Conservation (phyloP, 495 filamentous ascomycete species). For the Xylaria intraflava region DNA sequence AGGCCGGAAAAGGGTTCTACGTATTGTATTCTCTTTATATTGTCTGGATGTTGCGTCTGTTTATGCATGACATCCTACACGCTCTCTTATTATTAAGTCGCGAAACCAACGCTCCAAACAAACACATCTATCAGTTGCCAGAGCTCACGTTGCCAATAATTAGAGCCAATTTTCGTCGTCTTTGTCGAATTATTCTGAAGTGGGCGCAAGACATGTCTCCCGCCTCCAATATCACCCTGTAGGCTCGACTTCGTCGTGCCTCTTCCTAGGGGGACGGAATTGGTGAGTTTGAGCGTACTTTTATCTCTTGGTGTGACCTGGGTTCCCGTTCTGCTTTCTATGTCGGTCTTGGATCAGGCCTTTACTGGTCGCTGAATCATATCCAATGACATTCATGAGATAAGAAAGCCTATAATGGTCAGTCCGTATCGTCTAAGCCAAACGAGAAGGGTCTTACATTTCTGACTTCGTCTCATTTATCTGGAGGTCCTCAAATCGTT, state of each 20-base stretch:
- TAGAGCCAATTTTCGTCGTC: neutral
- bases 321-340: conserved; percentile 26
- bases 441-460: conserved; percentile 31
- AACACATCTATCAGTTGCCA: neutral
- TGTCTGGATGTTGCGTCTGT: neutral
- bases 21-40: neutral
- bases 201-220: neutral
- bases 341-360: conserved; percentile 30
- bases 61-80: neutral
- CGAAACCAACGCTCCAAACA: neutral
- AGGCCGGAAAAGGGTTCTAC: neutral
- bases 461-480: conserved; percentile 54
- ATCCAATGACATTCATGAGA: conserved; percentile 40
- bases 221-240: neutral
- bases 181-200: neutral
- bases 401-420: conserved; percentile 35
- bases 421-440: conserved; percentile 8
- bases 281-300: neutral
- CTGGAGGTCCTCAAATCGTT: conserved; percentile 65
- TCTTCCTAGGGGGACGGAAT: neutral
- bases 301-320: conserved; percentile 23
- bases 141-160: neutral
- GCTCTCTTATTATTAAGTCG: neutral
- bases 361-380: conserved; percentile 36
- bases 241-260: neutral